Evolutionary conservation across 2,329 filamentous ascomycete genomes (phyloP), one percentile per base, ranked within the genome.

Genomic region (Nemania sp.): DNA sequence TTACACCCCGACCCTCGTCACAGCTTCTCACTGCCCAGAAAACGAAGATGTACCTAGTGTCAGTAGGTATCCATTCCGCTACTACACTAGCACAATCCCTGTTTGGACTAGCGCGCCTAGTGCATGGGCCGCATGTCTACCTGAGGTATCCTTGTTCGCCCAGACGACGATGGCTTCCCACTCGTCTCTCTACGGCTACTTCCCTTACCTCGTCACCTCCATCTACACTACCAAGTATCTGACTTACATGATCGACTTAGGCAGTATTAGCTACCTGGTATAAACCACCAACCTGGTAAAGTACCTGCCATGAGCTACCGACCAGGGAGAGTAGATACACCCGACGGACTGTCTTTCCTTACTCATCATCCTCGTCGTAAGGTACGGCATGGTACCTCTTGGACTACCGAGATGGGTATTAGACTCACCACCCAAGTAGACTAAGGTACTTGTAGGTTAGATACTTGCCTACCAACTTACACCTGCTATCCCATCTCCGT

Each of bases 11-110:
- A 66, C 63, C 64, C 65, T 58, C 55, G 40, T 64, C 54, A 54
- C 59, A 50, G 51, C 66, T 57, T 69, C 66, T 72, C 65, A 72
- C 66, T 71, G 70, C 68, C 63, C 63, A 62, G 63, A 63, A 59
- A 72, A 71, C 69, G 69, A 72, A 64, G 50, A 25, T 47, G 43
- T 32, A 34, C n/a, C n/a, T n/a, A n/a, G n/a, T n/a, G n/a, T n/a
- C n/a, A n/a, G n/a, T n/a, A n/a, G n/a, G n/a, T n/a, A n/a, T n/a
- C n/a, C n/a, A n/a, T n/a, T n/a, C n/a, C n/a, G n/a, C n/a, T n/a
- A n/a, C n/a, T 6, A 56, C 58, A 58, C 47, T 60, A 46, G 39
- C 42, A 54, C 53, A n/a, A 59, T 54, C 57, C 64, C 57, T 57
- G 59, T 45, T 47, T 15, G 56, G 37, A 25, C 62, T 64, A 64